Conservation (phyloP, 148 eudicot species). For the Camellia sinensis region DNA sequence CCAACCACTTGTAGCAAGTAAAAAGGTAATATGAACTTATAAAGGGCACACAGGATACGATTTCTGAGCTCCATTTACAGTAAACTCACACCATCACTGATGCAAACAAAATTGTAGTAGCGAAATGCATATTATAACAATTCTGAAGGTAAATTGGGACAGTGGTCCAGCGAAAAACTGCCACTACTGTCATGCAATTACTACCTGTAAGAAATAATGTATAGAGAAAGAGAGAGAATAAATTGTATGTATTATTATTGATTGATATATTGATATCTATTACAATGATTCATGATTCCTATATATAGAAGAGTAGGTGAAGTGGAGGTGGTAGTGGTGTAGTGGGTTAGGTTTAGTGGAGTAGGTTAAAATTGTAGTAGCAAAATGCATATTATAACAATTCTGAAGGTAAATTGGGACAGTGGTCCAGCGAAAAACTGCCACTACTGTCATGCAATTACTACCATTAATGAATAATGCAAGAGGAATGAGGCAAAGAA, state of each 20-base stretch:
- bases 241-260: no score
- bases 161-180: not conserved
- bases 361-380: not conserved
- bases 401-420: not conserved
- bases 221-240: no score
- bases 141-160: not conserved
- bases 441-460: not conserved
- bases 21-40: not conserved
- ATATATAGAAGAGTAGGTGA: no score
- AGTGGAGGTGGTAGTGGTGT: no score
- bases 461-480: not conserved
- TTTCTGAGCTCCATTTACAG: conserved; percentile 5
- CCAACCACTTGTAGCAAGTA: not conserved
- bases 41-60: not conserved
- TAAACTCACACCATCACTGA: not conserved
- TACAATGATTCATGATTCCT: no score
- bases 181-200: not conserved
- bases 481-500: not conserved
- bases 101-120: not conserved
- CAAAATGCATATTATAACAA: not conserved
- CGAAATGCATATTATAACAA: not conserved
- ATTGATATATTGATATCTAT: no score
- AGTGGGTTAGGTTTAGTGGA: no score
- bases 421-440: not conserved
- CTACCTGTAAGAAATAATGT: no score